A percentile compares a stretch with the other conserved stretches of the same genome.
Evolutionary conservation across 495 filamentous ascomycete species (phyloP).

Genomic region (Aspergillus egyptiacus): DNA sequence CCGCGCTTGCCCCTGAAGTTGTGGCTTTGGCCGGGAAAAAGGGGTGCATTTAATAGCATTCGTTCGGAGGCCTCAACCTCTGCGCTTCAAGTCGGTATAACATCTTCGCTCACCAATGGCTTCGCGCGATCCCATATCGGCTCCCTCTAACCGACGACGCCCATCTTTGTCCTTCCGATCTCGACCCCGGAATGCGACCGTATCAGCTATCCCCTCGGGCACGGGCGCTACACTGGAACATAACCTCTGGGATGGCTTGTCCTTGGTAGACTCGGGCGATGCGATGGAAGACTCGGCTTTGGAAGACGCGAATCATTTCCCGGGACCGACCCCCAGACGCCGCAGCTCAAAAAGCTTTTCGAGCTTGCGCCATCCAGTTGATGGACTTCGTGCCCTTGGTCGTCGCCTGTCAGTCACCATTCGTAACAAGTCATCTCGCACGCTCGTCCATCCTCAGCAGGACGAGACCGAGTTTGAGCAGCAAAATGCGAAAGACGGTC

Average conservation of each 20-base stretch:
- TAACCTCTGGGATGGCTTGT: constrained; percentile 27
- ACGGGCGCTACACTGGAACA: constrained; percentile 11
- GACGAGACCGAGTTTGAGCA: constrained; percentile 11
- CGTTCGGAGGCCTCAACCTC: neutral
- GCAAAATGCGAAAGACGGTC: neutral
- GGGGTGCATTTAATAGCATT: constrained; percentile 6
- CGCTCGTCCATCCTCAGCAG: constrained; percentile 20
- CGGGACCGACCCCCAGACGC: constrained; percentile 31
- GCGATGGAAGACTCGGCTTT: constrained; percentile 26
- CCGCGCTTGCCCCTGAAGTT: constrained; percentile 2
- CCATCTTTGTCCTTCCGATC: constrained; percentile 34
- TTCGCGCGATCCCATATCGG: constrained; percentile 26
- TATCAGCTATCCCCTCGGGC: constrained; percentile 20
- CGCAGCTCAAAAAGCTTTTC: constrained; percentile 44
- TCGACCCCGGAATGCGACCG: constrained; percentile 31
- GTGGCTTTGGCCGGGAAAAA: constrained; percentile 8
- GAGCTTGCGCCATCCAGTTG: constrained; percentile 39
- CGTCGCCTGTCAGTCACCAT: constrained; percentile 42
- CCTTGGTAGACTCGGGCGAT: constrained; percentile 24
- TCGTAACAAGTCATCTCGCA: constrained; percentile 37
- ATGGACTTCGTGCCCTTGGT: constrained; percentile 40
- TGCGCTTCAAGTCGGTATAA: constrained; percentile 1
- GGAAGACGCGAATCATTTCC: constrained; percentile 35
- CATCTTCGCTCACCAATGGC: constrained; percentile 27
- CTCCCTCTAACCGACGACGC: constrained; percentile 28